Conservation (phyloP, 768 basidiomycete species). For the Rhizopogon salebrosus region DNA sequence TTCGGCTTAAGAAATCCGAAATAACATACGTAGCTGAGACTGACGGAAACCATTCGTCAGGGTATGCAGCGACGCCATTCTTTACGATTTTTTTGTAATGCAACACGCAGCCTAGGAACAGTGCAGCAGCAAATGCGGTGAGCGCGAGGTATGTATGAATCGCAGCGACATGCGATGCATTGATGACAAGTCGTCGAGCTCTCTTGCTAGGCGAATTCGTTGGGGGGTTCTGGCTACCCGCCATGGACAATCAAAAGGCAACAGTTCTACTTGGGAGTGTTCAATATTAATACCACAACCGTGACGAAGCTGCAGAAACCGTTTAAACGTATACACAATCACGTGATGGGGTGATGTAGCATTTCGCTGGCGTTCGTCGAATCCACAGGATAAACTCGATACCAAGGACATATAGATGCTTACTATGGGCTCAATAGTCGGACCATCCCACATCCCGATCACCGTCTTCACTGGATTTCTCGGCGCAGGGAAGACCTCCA, state of each 20-base stretch:
- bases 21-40: constrained; percentile 73
- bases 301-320: too few relatives aligned
- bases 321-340: too few relatives aligned
- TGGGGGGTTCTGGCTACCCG: constrained; percentile 11
- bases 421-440: background rate
- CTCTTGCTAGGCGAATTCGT: constrained; percentile 5
- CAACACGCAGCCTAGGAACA: constrained; percentile 58
- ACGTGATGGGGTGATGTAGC: background rate
- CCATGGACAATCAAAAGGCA: constrained; percentile 9
- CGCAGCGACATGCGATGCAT: constrained; percentile 52
- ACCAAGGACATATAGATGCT: background rate
- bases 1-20: background rate
- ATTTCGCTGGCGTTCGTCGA: too few relatives aligned
- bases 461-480: constrained; percentile 96
- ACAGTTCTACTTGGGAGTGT: too few relatives aligned
- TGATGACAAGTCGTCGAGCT: constrained; percentile 20
- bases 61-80: constrained; percentile 78
- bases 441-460: constrained; percentile 54
- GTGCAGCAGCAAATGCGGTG: constrained; percentile 59
- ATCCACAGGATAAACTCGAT: too few relatives aligned
- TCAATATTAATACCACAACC: too few relatives aligned
- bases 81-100: constrained; percentile 84
- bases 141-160: constrained; percentile 64
- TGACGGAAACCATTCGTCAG: constrained; percentile 88
- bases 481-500: constrained; percentile 74